Base-by-base conservation (phyloP, 768 basidiomycete genomes). In the Chiua virens region DNA sequence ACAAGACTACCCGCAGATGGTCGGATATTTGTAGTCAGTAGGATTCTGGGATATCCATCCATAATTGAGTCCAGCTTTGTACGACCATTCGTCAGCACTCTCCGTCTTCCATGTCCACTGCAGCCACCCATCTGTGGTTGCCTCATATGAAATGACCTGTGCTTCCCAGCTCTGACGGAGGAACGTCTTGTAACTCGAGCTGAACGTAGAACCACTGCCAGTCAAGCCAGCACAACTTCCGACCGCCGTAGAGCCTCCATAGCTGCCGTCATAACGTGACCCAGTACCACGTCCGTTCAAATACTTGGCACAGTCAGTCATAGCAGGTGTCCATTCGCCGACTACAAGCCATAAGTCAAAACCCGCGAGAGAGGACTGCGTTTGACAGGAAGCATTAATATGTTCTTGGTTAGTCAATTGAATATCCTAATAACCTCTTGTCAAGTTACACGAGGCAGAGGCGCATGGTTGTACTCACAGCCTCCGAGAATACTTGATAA, bases 41-140 rank as follows among this genome's bases (percentile, higher is more conserved):
- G 83, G 79, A 65, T 77, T 66, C 54, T 75, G 66, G 9, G 93
- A 92, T 64, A 96, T 94, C 90, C 89, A 94, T 20, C 92, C 92
- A 53, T 84, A 78, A 13, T 73, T 67, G 30, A 95, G 73, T 36
- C 92, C 92, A 40, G 87, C 84, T 56, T 88, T 80, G 73, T 96
- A 96, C 1, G 87, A 79, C 94, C 94, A 97, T 51, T 96, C 94
- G 55, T 91, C 88, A 3, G 89, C 86, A 54, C 72, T 71, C 68
- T 92, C 90, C 0, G 89, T 68, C 72, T 92, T 92, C 89, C 89
- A 92, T 1, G 87, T 82, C 89, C 89, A 90, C 65, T 85, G 81
- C 21, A 89, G 67, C 89, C 89, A 91, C 4, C 88, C 89, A 43
- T 75, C 72, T n/a, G 63, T 22, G 14, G 74, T 83, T 45, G 72